Evolutionary conservation across 2,329 filamentous ascomycete species (phyloP).

Genomic region (Emmonsiellopsis sp.): DNA sequence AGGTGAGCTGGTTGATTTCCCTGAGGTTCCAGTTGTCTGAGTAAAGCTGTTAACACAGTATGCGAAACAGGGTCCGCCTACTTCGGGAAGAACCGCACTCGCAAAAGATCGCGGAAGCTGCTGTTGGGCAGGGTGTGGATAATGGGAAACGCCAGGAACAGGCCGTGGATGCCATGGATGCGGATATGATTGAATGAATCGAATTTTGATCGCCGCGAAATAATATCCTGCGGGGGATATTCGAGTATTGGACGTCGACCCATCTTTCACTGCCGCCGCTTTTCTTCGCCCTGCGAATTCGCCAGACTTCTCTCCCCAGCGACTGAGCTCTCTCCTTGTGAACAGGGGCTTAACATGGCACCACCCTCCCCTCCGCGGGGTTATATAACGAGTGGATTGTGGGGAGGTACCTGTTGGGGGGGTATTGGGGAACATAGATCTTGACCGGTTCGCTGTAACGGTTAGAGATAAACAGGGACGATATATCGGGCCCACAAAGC

Average conservation of each 20-base stretch:
- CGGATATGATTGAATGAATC: slow-evolving; percentile 5
- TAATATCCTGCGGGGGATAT: too few species aligned
- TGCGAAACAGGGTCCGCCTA: slow-evolving; percentile 57
- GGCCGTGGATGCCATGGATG: slow-evolving; percentile 28
- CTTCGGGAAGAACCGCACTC: slow-evolving; percentile 77
- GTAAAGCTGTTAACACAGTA: not conserved
- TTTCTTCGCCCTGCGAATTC: too few species aligned
- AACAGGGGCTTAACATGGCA: too few species aligned
- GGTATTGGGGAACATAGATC: not conserved
- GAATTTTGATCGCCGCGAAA: not conserved
- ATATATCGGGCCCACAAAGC: too few species aligned
- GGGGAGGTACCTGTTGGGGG: too few species aligned
- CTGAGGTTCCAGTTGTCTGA: not conserved
- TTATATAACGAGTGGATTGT: not conserved
- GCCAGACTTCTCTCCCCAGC: too few species aligned
- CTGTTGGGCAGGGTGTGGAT: slow-evolving; percentile 60
- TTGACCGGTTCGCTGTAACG: not conserved
- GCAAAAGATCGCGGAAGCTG: slow-evolving; percentile 77
- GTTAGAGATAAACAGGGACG: too few species aligned
- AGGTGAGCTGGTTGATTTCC: slow-evolving; percentile 43
- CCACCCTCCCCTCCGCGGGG: too few species aligned
- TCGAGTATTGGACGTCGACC: not conserved
- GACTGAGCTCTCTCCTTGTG: too few species aligned
- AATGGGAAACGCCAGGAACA: slow-evolving; percentile 45
- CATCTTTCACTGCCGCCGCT: not conserved